Evolutionary conservation across 1,284 basidiomycete genomes (phyloP), one percentile per base, ranked within the genome.

Genomic region (Leccinum solheimii): DNA sequence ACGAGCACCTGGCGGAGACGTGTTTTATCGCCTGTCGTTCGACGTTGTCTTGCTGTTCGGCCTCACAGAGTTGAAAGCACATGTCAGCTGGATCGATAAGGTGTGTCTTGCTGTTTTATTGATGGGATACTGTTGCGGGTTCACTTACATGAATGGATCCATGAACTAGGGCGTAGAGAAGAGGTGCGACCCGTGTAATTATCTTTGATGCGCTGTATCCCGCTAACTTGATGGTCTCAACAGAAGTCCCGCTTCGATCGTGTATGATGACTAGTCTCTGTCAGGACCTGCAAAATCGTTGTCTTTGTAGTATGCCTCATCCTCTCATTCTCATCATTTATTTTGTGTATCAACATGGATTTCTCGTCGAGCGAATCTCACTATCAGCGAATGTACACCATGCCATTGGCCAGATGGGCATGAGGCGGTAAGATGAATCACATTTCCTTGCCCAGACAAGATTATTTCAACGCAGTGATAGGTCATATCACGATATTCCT

Each of bases 181-280:
- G 69, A 74, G 75, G 62, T 69, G 68, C 11, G 74, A 67, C 16
- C 26, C 1, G 38, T 10, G n/a, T 5, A 32, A 7, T 14, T 0
- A 13, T 11, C 1, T 36, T 4, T 7, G 2, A 50, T 50, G 30
- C 16, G 40, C 10, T 30, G 8, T 14, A 36, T 49, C 32, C 4
- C 27, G 26, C 63, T 68, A 7, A 68, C 48, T 2, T 14, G 23
- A 59, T 40, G 4, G n/a, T n/a, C 3, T 16, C 3, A 3, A 64
- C 58, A 80, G 79, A 63, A 68, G 74, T 57, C 76, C 77, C 1
- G 78, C 79, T 10, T 73, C 72, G 36, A 67, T 80, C 16, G 67
- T 80, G 8, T 80, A 79, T 43, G 73, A 71, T 1, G 66, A 71
- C 11, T 69, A 62, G 45, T 23, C 23, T 3, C 10, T 34, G 16